Conservation (phyloP, 306 rosid genomes). For the Ziziphus jujuba region DNA sequence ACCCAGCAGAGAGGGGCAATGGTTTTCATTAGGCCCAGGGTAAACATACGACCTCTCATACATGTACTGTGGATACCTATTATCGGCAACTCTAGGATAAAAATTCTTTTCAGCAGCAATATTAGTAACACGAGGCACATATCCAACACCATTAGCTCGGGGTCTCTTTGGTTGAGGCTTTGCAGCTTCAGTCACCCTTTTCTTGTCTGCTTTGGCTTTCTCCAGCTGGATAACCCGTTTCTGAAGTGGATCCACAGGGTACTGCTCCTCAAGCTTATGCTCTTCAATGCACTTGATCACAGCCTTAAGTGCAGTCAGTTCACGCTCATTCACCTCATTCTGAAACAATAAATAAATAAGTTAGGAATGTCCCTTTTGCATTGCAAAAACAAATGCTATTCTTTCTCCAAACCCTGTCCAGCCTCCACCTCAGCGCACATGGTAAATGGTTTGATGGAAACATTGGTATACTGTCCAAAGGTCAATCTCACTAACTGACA, state of each 20-base stretch:
- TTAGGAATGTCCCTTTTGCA: conserved; percentile 15
- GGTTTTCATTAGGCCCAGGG: conserved; percentile 68
- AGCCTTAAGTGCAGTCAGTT: conserved; percentile 80
- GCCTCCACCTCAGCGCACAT: conserved; percentile 5
- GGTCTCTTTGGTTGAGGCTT: conserved; percentile 99
- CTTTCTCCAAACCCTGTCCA: conserved; percentile 6
- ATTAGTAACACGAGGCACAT: conserved; percentile 63
- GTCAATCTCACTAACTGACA: too few relatives aligned
- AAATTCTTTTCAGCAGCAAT: conserved; percentile 61
- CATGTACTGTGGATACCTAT: conserved; percentile 79
- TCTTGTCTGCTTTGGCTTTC: conserved; percentile 95
- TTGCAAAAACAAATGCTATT: background rate
- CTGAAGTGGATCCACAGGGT: conserved; percentile 80
- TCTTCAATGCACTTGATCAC: conserved; percentile 88
- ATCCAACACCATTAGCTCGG: conserved; percentile 73
- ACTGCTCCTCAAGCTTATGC: conserved; percentile 86
- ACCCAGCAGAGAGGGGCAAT: conserved; percentile 62
- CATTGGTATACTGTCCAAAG: too few relatives aligned
- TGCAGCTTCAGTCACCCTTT: conserved; percentile 78
- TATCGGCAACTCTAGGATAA: conserved; percentile 78
- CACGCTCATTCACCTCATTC: conserved; percentile 87
- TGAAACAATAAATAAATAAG: conserved; percentile 27
- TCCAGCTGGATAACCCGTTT: conserved; percentile 71
- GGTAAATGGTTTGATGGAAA: background rate
- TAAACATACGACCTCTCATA: conserved; percentile 77